phyloP scores from a whole-genome alignment of 371 early-diverging fungal genomes.

The Actinomortierella ambigua region DNA sequence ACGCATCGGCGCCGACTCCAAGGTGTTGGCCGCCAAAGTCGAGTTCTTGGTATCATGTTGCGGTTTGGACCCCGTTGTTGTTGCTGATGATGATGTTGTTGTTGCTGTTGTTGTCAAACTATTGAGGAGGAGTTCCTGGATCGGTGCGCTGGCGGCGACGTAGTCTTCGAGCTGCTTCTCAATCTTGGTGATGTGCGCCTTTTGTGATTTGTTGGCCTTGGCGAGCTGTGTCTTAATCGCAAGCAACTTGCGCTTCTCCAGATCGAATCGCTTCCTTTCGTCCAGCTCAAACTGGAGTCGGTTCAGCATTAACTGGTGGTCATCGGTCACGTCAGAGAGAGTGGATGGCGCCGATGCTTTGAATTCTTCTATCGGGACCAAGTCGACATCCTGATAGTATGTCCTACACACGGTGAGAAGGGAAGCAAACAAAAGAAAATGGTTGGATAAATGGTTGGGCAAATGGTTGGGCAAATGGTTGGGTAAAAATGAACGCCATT shows the following conservation, averaged over 20 bases:
- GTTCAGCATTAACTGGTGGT: conserved; percentile 34
- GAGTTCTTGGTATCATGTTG: too few relatives aligned
- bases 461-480: not conserved
- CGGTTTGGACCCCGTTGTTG: not conserved
- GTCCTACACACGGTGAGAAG: conserved; percentile 16
- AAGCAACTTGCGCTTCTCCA: conserved; percentile 36
- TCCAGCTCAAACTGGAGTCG: conserved; percentile 44
- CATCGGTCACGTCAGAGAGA: conserved; percentile 3
- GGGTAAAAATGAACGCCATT: not conserved
- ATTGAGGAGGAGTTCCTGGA: conserved; percentile 27
- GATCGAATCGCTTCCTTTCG: conserved; percentile 39
- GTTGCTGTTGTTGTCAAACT: conserved; percentile 6
- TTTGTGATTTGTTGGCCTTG: conserved; percentile 36
- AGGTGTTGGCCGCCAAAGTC: too few relatives aligned
- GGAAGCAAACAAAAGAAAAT: not conserved
- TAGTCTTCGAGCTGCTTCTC: conserved; percentile 34
- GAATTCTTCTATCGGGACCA: conserved; percentile 35
- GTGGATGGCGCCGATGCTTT: conserved; percentile 3
- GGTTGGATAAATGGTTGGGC: not conserved
- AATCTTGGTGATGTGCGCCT: conserved; percentile 22
- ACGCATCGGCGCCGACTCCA: conserved; percentile 15
- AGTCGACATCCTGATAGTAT: conserved; percentile 37
- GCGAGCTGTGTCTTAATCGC: conserved; percentile 26
- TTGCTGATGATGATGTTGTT: conserved; percentile 8
- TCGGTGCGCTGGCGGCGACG: conserved; percentile 26